These are phyloP conservation scores for Trichoderma virens DNA, from an alignment of 495 filamentous ascomycete genomes.

Conservation along the genomic window DNA sequence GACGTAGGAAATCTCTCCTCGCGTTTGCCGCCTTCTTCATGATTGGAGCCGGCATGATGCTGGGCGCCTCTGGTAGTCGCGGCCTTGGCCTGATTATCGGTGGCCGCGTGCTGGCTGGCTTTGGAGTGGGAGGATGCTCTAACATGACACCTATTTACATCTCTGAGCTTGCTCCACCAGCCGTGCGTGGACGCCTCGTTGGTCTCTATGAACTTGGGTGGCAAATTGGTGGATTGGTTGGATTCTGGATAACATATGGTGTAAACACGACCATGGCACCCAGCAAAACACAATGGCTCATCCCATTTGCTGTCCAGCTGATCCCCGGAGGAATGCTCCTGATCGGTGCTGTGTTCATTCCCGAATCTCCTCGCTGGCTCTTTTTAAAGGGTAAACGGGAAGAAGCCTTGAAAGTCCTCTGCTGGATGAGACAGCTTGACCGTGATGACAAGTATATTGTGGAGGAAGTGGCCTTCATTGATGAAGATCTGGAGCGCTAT, in stretches of 20 bases:
- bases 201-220: conserved; percentile 67
- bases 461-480: conserved; percentile 56
- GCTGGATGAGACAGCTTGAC: conserved; percentile 56
- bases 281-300: conserved; percentile 44
- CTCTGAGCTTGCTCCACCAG: conserved; percentile 47
- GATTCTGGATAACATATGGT: conserved; percentile 64
- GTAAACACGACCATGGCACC: conserved; percentile 37
- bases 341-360: conserved; percentile 42
- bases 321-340: conserved; percentile 46
- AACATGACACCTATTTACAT: conserved; percentile 53
- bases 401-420: conserved; percentile 49
- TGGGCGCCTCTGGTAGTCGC: conserved; percentile 47
- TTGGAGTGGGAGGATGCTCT: conserved; percentile 45
- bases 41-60: conserved; percentile 56
- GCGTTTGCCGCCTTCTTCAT: conserved; percentile 50
- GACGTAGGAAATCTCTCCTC: conserved; percentile 48
- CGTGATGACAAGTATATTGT: conserved; percentile 55
- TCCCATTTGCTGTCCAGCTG: conserved; percentile 51
- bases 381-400: conserved; percentile 47
- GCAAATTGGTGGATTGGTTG: conserved; percentile 66
- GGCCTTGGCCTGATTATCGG: conserved; percentile 56
- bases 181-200: conserved; percentile 46
- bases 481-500: conserved; percentile 51
- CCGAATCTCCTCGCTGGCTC: conserved; percentile 59
- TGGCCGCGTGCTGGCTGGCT: conserved; percentile 45